Percentiles rank a stretch among this genome's conserved stretches.
Conservation (phyloP, 306 rosid species). For the Trifolium fragiferum region DNA sequence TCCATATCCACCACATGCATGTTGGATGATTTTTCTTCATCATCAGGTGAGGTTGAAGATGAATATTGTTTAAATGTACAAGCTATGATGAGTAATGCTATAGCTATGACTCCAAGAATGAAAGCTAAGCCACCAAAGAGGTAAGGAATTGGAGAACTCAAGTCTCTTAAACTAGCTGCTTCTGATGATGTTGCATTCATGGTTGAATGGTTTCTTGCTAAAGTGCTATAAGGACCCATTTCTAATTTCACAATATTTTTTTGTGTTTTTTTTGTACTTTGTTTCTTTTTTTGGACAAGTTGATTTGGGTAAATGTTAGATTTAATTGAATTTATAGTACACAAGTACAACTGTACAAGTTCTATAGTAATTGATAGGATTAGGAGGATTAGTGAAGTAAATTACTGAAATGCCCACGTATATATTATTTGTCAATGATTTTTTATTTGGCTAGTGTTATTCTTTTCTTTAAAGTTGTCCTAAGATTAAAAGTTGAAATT, state of each 20-base stretch:
- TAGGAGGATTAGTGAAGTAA: not conserved
- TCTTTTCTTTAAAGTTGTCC: constrained; percentile 1
- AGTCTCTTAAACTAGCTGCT: constrained; percentile 45
- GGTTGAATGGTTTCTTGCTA: constrained; percentile 36
- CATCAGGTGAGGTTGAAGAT: not conserved
- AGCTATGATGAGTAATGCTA: constrained; percentile 57
- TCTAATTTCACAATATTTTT: not conserved
- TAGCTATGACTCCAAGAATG: constrained; percentile 55
- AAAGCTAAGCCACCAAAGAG: constrained; percentile 67
- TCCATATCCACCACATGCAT: constrained; percentile 28
- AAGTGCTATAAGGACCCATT: constrained; percentile 43
- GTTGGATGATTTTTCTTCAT: constrained; percentile 42
- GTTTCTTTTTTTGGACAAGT: not conserved
- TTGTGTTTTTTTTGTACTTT: not conserved
- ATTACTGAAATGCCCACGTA: not conserved
- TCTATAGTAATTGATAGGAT: not conserved
- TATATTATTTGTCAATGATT: not conserved
- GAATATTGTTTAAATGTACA: constrained; percentile 52
- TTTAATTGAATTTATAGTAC: constrained; percentile 24
- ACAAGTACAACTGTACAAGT: constrained; percentile 20
- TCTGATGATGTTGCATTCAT: constrained; percentile 3
- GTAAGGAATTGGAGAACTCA: constrained; percentile 72
- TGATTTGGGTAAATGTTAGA: not conserved
- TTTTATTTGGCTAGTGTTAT: not conserved
- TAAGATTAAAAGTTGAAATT: not conserved